Conservation (phyloP, 164 flowering plant species). For the Tinospora cordifolia region DNA sequence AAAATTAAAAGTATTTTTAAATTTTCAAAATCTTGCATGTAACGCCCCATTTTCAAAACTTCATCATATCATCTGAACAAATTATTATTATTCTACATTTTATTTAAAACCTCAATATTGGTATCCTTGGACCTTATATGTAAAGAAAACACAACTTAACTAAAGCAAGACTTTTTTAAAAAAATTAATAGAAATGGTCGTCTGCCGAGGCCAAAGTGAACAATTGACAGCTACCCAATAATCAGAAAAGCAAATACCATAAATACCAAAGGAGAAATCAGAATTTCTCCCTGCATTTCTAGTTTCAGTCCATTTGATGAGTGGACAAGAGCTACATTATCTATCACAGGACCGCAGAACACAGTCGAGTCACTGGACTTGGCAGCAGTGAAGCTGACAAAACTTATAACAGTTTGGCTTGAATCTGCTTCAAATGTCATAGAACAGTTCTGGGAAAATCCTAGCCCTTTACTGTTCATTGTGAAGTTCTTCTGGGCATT, state of each 20-base stretch:
- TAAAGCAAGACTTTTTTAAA: too few species aligned
- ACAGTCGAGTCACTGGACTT: constrained; percentile 33
- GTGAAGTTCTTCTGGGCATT: constrained; percentile 27
- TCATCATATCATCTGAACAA: too few species aligned
- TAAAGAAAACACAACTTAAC: too few species aligned
- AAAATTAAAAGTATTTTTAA: too few species aligned
- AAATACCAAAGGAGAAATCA: constrained; percentile 9
- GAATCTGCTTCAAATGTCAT: constrained; percentile 33
- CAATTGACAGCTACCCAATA: background rate
- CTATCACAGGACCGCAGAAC: constrained; percentile 43
- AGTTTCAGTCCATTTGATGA: constrained; percentile 21
- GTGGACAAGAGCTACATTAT: constrained; percentile 32
- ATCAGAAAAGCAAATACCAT: constrained; percentile 3
- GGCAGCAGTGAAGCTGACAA: constrained; percentile 26
- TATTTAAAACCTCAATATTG: too few species aligned
- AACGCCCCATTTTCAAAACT: too few species aligned
- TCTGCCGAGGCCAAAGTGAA: too few species aligned
- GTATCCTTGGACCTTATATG: too few species aligned
- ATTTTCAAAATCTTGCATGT: too few species aligned
- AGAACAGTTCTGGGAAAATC: constrained; percentile 26
- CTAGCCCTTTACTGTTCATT: constrained; percentile 33
- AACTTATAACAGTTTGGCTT: constrained; percentile 25
- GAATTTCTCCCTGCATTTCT: constrained; percentile 1
- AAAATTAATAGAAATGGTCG: too few species aligned
- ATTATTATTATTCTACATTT: too few species aligned